These are phyloP conservation scores for Mucor piriformis DNA, from an alignment of 371 early-diverging fungal species.

Conservation along the genomic window DNA sequence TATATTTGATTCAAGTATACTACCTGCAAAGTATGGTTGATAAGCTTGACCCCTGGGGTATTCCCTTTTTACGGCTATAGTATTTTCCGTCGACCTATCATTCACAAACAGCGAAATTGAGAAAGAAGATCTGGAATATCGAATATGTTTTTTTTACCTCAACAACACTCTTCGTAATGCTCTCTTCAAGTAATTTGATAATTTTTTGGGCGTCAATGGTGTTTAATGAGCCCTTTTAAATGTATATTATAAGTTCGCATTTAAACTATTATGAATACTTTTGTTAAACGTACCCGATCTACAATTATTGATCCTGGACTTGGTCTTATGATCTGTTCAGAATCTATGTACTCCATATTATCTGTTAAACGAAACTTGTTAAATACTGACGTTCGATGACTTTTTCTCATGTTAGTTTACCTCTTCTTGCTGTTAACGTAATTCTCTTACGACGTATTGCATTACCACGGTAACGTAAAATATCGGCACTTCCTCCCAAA, in stretches of 20 bases:
- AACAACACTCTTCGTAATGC: constrained; percentile 62
- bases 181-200: not conserved
- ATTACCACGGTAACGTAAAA: too few species aligned
- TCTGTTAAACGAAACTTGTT: not conserved
- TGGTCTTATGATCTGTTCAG: not conserved
- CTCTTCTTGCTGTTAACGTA: too few species aligned
- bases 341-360: not conserved
- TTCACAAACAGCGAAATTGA: not conserved
- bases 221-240: too few species aligned
- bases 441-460: too few species aligned
- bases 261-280: too few species aligned
- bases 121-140: not conserved
- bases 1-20: too few species aligned
- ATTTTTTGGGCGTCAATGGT: not conserved
- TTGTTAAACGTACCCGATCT: constrained; percentile 16
- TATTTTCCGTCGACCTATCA: constrained; percentile 49
- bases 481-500: too few species aligned
- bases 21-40: constrained; percentile 86
- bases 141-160: constrained; percentile 43
- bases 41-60: constrained; percentile 89
- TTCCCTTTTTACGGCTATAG: constrained; percentile 74
- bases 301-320: constrained; percentile 3
- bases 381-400: not conserved
- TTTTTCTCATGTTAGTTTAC: too few species aligned
- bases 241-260: too few species aligned